A percentile compares a stretch with the other conserved stretches of the same genome.
These are phyloP conservation scores for Chimonanthus praecox DNA, from an alignment of 164 flowering plant species.

Conservation along the genomic window DNA sequence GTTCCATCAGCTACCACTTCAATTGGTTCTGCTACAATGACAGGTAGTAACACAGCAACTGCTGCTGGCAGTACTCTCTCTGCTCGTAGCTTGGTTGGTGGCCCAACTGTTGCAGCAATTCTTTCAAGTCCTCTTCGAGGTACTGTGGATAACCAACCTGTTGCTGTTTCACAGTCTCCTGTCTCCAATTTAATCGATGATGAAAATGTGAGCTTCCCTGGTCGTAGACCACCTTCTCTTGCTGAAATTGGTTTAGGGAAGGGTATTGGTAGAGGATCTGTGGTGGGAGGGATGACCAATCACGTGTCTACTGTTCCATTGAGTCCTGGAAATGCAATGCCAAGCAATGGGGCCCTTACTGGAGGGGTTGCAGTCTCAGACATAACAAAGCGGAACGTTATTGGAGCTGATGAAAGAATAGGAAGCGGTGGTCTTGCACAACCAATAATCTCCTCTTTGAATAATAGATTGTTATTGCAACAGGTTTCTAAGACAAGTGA, in stretches of 20 bases:
- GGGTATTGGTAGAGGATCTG: slow-evolving; percentile 49
- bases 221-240: slow-evolving; percentile 55
- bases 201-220: slow-evolving; percentile 57
- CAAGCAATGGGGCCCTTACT: slow-evolving; percentile 39
- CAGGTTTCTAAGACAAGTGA: slow-evolving; percentile 56
- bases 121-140: slow-evolving; percentile 42
- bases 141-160: slow-evolving; percentile 41
- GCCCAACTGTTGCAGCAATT: slow-evolving; percentile 33
- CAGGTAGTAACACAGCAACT: slow-evolving; percentile 39
- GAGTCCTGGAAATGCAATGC: slow-evolving; percentile 41
- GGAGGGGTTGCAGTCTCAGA: slow-evolving; percentile 32
- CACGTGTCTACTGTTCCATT: slow-evolving; percentile 47
- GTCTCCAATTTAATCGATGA: slow-evolving; percentile 56
- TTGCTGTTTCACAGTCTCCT: slow-evolving; percentile 43
- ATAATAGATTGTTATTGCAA: slow-evolving; percentile 60
- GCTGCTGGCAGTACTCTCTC: slow-evolving; percentile 27
- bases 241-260: slow-evolving; percentile 49
- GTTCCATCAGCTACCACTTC: slow-evolving; percentile 26
- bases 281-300: slow-evolving; percentile 34
- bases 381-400: slow-evolving; percentile 57
- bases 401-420: slow-evolving; percentile 69
- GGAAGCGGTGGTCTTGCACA: slow-evolving; percentile 55
- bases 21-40: slow-evolving; percentile 28
- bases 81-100: slow-evolving; percentile 31
- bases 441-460: slow-evolving; percentile 54